Base-by-base conservation (phyloP, 768 basidiomycete species). In the Scleroderma citrinum region DNA sequence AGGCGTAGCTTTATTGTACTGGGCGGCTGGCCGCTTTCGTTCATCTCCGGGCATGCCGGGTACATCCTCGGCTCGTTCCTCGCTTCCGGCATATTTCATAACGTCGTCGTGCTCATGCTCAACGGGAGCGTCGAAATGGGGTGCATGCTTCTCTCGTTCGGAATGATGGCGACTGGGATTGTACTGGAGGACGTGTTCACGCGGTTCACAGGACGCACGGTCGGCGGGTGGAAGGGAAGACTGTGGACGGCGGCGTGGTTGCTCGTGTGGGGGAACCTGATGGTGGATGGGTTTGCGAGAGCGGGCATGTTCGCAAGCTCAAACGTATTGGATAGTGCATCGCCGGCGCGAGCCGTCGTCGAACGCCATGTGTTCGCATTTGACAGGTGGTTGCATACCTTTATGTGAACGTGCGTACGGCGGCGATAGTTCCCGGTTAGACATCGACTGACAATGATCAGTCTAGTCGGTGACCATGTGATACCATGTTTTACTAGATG, bases 1-100 rank as follows among this genome's bases (percentile, higher is more conserved):
- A 70, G 81, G 23, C 71, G 76, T 44, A 57, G 68, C 23, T 83
- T 83, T 55, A 61, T 81, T 41, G 57, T 62, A 16, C 55, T 76
- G 19, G 80, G 80, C 11, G 69, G 64, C 2, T 65, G 65, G 29
- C 77, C 78, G 0, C 48, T 75, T 17, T 56, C 58, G 16, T 54
- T 59, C 35, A 40, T 80, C 10, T 58, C 75, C 23, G 80, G 82
- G 5, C 71, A 72, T 13, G 47, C 58, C 2, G 77, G 76, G 3
- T 68, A 65, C 7, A 65, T 82, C 5, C 46, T 83, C 2, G 80
- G 80, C 11, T 73, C 72, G 7, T 85, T 83, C 59, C 47, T 74
- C 6, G 57, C 75, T 7, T 83, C 82, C 1, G 81, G 71, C 7
- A 39, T 80, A 3, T 57, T 83, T 16, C 83, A 86, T 53, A 68